Conservation (phyloP, 2,329 filamentous ascomycete species). For the Fusarium cyanostomum region DNA sequence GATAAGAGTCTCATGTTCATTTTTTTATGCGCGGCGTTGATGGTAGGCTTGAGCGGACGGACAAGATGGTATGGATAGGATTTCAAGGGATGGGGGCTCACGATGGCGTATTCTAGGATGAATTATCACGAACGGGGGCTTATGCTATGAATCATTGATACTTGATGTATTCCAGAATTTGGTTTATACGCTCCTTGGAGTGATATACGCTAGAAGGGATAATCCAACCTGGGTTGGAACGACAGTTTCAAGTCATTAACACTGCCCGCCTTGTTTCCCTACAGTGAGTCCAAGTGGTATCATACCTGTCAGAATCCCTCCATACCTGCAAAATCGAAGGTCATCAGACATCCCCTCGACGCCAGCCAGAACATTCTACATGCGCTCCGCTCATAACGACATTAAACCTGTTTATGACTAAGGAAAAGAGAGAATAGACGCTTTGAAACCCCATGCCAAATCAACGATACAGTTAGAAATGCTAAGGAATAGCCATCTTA, state of each 20-base stretch:
- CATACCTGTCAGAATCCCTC: slow-evolving; percentile 18
- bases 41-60: neutral
- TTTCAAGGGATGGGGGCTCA: neutral
- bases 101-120: neutral
- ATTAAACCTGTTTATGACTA: slow-evolving; percentile 26
- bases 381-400: slow-evolving; percentile 37
- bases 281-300: slow-evolving; percentile 28
- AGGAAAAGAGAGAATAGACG: slow-evolving; percentile 7
- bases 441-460: neutral
- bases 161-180: neutral
- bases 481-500: slow-evolving; percentile 61
- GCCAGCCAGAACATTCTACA: slow-evolving; percentile 39
- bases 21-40: slow-evolving; percentile 18
- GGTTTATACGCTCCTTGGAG: neutral
- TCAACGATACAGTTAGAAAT: neutral
- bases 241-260: neutral
- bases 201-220: neutral
- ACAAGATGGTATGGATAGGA: neutral
- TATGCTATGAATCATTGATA: neutral
- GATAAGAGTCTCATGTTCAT: neutral
- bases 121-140: neutral
- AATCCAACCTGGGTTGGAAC: slow-evolving; percentile 18
- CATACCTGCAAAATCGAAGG: slow-evolving; percentile 17
- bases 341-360: slow-evolving; percentile 23
- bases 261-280: neutral